phyloP scores from a whole-genome alignment of 2,329 filamentous ascomycete species.

The Colletotrichum chlorophyti region DNA sequence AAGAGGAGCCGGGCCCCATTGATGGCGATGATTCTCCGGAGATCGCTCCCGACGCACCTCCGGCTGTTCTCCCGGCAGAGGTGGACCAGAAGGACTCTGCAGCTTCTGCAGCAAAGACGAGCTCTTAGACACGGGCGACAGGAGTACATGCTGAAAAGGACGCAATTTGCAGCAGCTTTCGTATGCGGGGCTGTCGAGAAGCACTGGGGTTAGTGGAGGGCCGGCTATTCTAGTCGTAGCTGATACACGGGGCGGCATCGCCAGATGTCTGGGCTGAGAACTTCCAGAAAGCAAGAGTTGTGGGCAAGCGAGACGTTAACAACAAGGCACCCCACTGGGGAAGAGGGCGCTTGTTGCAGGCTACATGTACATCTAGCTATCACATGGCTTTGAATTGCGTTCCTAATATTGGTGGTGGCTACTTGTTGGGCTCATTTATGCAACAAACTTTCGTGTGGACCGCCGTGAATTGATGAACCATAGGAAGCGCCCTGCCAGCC shows the following conservation, averaged over 20 bases:
- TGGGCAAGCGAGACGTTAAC: slow-evolving; percentile 8
- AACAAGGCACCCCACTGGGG: background rate
- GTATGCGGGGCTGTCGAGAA: background rate
- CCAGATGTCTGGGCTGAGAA: slow-evolving; percentile 2
- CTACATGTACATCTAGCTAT: slow-evolving; percentile 28
- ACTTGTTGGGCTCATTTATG: background rate
- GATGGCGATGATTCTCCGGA: slow-evolving; percentile 41
- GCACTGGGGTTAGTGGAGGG: no score
- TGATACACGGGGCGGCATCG: slow-evolving; percentile 6
- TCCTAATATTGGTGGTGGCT: background rate
- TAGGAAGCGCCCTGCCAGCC: no score
- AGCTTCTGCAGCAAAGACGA: slow-evolving; percentile 10
- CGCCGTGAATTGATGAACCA: no score
- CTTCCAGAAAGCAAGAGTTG: background rate
- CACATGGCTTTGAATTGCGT: slow-evolving; percentile 15
- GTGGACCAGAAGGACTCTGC: slow-evolving; percentile 21
- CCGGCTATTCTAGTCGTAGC: background rate
- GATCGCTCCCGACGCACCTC: slow-evolving; percentile 12
- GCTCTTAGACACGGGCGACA: background rate
- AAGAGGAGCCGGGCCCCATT: slow-evolving; percentile 54
- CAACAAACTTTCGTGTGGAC: no score
- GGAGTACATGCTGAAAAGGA: background rate
- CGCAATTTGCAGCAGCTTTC: background rate
- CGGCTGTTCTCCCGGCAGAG: slow-evolving; percentile 15
- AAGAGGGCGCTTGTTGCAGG: slow-evolving; percentile 14